Evolutionary conservation across 257 asterid species (phyloP).

Genomic region (Lithospermum erythrorhizon): DNA sequence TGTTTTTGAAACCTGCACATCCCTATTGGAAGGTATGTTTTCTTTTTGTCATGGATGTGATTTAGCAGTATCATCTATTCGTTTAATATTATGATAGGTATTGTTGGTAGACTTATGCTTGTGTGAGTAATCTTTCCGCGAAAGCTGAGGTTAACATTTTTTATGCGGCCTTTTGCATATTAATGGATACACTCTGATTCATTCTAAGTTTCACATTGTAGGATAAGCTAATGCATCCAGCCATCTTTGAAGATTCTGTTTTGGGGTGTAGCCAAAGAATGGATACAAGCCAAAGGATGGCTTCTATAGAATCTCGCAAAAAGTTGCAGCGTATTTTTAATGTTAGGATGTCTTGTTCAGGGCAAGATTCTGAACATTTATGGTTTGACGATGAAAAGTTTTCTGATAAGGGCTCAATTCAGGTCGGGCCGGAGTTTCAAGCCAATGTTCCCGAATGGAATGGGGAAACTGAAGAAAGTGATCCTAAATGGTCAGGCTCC

Average conservation of each 20-base stretch:
- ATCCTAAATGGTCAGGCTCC: conserved; percentile 49
- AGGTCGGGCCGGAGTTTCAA: neutral
- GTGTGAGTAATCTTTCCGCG: neutral
- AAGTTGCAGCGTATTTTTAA: neutral
- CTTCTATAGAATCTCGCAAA: neutral
- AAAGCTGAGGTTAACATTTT: neutral
- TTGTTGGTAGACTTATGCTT: neutral
- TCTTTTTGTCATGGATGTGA: neutral
- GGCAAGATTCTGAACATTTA: neutral
- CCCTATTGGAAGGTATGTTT: neutral
- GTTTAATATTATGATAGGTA: neutral
- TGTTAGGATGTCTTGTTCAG: neutral
- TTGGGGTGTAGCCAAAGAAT: neutral
- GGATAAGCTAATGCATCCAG: neutral
- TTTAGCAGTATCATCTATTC: neutral
- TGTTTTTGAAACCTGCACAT: conserved; percentile 25
- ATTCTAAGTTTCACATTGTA: neutral
- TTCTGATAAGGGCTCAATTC: neutral
- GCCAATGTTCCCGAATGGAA: conserved; percentile 15
- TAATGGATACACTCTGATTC: neutral
- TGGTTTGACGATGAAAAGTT: neutral
- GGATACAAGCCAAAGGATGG: neutral
- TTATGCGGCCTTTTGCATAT: neutral
- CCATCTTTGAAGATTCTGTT: neutral
- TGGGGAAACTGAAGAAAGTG: conserved; percentile 6